A percentile compares a stretch with the other conserved stretches of the same genome.
These are phyloP conservation scores for Cokeromyces recurvatus DNA, from an alignment of 371 early-diverging fungal species.

Conservation along the genomic window DNA sequence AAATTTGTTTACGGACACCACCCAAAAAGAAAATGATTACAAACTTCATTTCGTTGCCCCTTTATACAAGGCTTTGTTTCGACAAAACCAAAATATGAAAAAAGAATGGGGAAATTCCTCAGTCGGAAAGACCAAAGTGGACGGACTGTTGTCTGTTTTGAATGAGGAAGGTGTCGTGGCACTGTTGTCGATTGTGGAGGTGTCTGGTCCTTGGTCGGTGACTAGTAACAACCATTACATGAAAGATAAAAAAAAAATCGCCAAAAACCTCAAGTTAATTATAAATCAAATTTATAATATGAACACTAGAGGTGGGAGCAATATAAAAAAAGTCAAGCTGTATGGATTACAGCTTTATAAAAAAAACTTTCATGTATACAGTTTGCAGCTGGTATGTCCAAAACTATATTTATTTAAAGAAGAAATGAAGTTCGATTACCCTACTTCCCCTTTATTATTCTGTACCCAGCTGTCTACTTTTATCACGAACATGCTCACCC, in stretches of 20 bases:
- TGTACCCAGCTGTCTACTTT: background rate
- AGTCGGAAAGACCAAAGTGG: conserved; percentile 2
- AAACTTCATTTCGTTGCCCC: conserved; percentile 1
- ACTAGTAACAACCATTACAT: background rate
- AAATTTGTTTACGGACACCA: background rate
- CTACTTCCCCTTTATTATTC: background rate
- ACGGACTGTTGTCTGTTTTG: conserved; percentile 1
- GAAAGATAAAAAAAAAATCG: conserved; percentile 2
- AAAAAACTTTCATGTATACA: background rate
- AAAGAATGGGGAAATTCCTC: conserved; percentile 4
- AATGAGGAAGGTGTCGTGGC: background rate
- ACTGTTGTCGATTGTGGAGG: background rate
- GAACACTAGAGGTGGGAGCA: background rate
- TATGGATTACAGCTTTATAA: background rate
- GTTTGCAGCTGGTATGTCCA: conserved; percentile 1
- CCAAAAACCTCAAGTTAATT: conserved; percentile 1
- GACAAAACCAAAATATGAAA: background rate
- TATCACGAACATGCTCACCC: background rate
- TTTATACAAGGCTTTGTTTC: conserved; percentile 2
- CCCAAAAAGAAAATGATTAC: conserved; percentile 4
- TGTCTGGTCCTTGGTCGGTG: conserved; percentile 4
- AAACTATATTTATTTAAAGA: background rate
- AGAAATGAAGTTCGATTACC: no score
- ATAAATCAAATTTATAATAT: background rate
- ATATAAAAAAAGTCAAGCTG: conserved; percentile 2